Percentiles rank a stretch among this genome's conserved stretches.
Conservation (phyloP, 1,284 basidiomycete species). For the Trametes hirsuta region DNA sequence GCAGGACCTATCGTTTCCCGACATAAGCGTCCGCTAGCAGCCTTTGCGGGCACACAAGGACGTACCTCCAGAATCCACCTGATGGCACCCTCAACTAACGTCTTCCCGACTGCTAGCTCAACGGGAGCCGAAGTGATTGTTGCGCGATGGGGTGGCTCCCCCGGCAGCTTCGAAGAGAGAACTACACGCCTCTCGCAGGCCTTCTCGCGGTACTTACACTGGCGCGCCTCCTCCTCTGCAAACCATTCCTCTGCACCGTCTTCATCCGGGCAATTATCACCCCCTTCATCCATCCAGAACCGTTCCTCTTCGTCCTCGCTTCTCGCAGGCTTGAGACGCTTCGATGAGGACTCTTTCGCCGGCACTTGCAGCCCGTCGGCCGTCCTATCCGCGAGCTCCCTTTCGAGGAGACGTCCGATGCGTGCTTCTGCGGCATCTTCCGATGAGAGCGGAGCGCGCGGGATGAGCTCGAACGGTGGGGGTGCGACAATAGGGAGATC, state of each 20-base stretch:
- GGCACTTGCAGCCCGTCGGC: slow-evolving; percentile 34
- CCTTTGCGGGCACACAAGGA: slow-evolving; percentile 1
- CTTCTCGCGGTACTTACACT: background rate
- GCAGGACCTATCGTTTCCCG: slow-evolving; percentile 5
- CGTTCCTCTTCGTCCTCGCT: slow-evolving; percentile 16
- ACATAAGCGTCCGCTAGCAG: background rate
- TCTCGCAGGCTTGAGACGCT: background rate
- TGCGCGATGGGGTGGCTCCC: background rate
- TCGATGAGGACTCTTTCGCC: background rate
- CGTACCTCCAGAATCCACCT: slow-evolving; percentile 49
- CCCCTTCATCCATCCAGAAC: slow-evolving; percentile 4
- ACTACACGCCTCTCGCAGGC: background rate
- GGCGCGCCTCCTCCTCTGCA: slow-evolving; percentile 1
- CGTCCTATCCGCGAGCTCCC: slow-evolving; percentile 43
- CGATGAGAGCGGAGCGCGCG: slow-evolving; percentile 38
- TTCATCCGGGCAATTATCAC: background rate
- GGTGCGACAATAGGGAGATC: slow-evolving; percentile 58
- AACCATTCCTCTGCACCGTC: slow-evolving; percentile 3
- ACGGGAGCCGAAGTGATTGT: background rate
- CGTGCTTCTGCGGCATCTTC: slow-evolving; percentile 49
- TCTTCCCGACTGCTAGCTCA: slow-evolving; percentile 32
- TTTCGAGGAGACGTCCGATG: slow-evolving; percentile 42
- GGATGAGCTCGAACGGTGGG: slow-evolving; percentile 38
- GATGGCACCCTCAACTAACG: slow-evolving; percentile 38
- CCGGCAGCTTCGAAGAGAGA: background rate